Conservation (phyloP, 2,329 filamentous ascomycete species). For the Alternaria alternata region DNA sequence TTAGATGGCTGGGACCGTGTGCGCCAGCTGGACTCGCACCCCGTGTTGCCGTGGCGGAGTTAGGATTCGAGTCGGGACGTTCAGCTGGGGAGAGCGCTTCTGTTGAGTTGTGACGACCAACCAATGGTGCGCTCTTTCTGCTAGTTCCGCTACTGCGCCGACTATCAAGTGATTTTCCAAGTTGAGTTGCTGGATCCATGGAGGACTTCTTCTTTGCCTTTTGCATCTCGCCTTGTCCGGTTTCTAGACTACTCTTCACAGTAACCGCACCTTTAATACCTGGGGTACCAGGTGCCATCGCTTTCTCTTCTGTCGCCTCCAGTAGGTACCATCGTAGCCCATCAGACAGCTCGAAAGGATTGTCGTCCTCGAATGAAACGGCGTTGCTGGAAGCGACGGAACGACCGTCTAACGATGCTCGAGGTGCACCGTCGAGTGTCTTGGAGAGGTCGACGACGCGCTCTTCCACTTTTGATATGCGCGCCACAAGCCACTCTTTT, state of each 20-base stretch:
- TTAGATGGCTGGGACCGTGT: slow-evolving; percentile 44
- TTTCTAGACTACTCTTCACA: slow-evolving; percentile 85
- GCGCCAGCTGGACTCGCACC: slow-evolving; percentile 44
- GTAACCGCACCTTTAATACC: slow-evolving; percentile 86
- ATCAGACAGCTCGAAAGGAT: slow-evolving; percentile 95
- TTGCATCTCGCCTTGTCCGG: slow-evolving; percentile 75
- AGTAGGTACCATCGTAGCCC: slow-evolving; percentile 96
- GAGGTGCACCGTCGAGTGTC: slow-evolving; percentile 64
- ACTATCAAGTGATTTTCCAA: slow-evolving; percentile 87
- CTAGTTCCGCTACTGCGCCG: slow-evolving; percentile 87
- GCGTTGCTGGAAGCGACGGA: slow-evolving; percentile 63
- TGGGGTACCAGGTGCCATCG: slow-evolving; percentile 85
- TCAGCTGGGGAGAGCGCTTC: slow-evolving; percentile 37
- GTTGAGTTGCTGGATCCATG: slow-evolving; percentile 59
- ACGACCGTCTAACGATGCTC: slow-evolving; percentile 54
- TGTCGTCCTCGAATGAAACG: slow-evolving; percentile 79
- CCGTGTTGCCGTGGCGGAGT: slow-evolving; percentile 41
- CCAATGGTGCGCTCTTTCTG: slow-evolving; percentile 71
- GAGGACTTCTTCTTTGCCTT: slow-evolving; percentile 54
- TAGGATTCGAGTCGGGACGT: slow-evolving; percentile 33
- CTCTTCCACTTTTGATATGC: slow-evolving; percentile 90
- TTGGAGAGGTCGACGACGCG: slow-evolving; percentile 91
- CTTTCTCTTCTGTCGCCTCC: slow-evolving; percentile 91
- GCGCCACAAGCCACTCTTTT: slow-evolving; percentile 94
- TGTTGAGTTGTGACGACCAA: slow-evolving; percentile 36